Evolutionary conservation across 768 basidiomycete species (phyloP), one percentile per base, ranked within the genome.

Genomic region (Artomyces pyxidatus): DNA sequence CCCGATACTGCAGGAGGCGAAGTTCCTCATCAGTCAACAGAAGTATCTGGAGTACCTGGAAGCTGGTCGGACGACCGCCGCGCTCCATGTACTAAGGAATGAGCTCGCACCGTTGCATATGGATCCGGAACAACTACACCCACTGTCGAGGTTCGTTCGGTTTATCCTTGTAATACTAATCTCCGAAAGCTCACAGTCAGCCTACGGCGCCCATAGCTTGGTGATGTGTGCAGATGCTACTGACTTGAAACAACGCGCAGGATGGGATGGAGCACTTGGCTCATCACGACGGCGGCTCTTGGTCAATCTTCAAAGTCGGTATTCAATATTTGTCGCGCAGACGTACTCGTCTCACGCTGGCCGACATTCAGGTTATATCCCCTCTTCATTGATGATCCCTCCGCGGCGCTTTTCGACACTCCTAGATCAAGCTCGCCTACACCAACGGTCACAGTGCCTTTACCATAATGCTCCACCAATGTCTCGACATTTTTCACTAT

Each of bases 21-120:
- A 73, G 52, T 96, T 94, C 66, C 71, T 94, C 52, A 88, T 99
- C 55, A 84, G 83, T 52, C 85, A 88, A 67, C 96, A 99, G 76
- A 94, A 96, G 69, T 99, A 96, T 66, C 74, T 98, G 37, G 96
- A 99, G 62, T 72, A 89, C 17, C 72, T 99, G 43, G 95, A 97
- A 60, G 76, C 78, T 4, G 78, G 77, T 58, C 81, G 83, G 68
- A 85, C 81, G 2, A 87, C 87, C 39, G 74, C 77, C 52, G 96
- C 96, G 12, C 68, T 99, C 35, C 77, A 84, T 47, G 87, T 95
- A 7, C 70, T 99, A 42, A 80, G 96, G 41, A 81, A 85, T 53
- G 93, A 96, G 61, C 70, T 99, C 32, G 90, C 94, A 8, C 87
- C 91, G 39, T 63, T 91, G 45, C 80, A 85, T 52, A 76, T 79